Evolutionary conservation across 805 yeast genomes (phyloP), one percentile per base, ranked within the genome.

Genomic region (Candida khao-thaluensis): DNA sequence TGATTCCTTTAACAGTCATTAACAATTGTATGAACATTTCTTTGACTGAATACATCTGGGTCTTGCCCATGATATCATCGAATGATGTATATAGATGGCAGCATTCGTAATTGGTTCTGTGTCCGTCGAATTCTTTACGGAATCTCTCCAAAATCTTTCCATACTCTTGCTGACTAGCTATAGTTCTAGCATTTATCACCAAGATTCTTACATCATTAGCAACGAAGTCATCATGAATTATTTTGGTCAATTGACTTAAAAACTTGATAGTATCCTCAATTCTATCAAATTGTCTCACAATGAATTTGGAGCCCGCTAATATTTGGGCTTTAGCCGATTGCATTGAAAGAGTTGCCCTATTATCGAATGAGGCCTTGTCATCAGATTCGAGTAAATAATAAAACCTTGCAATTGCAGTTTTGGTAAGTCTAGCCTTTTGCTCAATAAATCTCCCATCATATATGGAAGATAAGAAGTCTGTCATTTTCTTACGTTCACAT

Each of bases 401-500:
- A 14, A 82, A 76, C 47, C 85, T 74, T 14, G 66, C 64, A 53
- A 90, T 64, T 0, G 85, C 88, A 0, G 93, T 75, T 56, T 81
- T 75, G 36, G 72, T 72, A 41, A 93, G 66, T 38, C 99, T 72
- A 12, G 72, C 63, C 54, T 91, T 90, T 56, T 93, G 99, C 56
- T 93, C 99, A 39, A 72, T 69, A 52, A 84, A 89, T 35, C 99
- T 65, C 2, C 96, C 96, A 60, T 93, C 99, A 43, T 76, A 74
- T 32, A 93, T 88, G 37, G 95, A 85, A 23, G 70, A 54, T 0
- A 84, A 84, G 51, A 93, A 72, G 68, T 93, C 99, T 54, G 87
- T 95, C 30, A 90, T 60, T 40, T 96, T 66, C 60, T 93, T 93
- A 26, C 99, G 71, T 64, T 93, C 99, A 32, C 91, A 74, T n/a